Evolutionary conservation across 2,329 filamentous ascomycete genomes (phyloP), one percentile per base, ranked within the genome.

Genomic region (Metarhizium brunneum): DNA sequence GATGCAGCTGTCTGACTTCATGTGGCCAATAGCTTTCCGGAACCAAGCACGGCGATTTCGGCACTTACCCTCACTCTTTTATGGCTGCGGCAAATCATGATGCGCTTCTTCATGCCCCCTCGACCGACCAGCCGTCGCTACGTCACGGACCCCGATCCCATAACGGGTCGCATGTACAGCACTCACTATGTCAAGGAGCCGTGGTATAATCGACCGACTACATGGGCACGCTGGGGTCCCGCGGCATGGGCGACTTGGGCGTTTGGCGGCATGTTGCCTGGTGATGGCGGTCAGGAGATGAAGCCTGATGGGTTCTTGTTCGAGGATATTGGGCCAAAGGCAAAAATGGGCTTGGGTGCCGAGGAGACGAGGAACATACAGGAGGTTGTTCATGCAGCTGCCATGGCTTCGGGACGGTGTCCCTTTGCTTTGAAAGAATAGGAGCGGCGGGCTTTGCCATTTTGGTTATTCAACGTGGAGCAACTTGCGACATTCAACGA

Each of bases 201-300:
- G 2, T 88, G 81, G 69, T 89, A 88, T 67, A 74, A 81, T 29
- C 75, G 79, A 58, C 76, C 76, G 32, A 86, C 79, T 0, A 67
- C 80, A 45, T 82, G 77, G 81, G 82, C 77, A 62, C 80, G 81
- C 57, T 90, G 80, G 83, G 82, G 81, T 2, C 84, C 77, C 0
- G 66, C 68, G 57, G 83, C 77, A 0, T 77, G 77, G 74, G 56
- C 81, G 4, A 65, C 71, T 20, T 66, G 76, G 64, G 51, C 71
- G 7, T 60, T 66, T 49, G 79, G 78, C 8, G 76, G 73, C 1
- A 69, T 70, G 35, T 58, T 81, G 1, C 79, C 79, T 2, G 76
- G 76, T 3, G 70, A 73, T 30, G 68, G 67, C 5, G 51, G 51
- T 25, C 55, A 55, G 10, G 62, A 63, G 40, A 73, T 75, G 63